phyloP scores from a whole-genome alignment of 345 rosid species.

The Capsella bursapastoris region DNA sequence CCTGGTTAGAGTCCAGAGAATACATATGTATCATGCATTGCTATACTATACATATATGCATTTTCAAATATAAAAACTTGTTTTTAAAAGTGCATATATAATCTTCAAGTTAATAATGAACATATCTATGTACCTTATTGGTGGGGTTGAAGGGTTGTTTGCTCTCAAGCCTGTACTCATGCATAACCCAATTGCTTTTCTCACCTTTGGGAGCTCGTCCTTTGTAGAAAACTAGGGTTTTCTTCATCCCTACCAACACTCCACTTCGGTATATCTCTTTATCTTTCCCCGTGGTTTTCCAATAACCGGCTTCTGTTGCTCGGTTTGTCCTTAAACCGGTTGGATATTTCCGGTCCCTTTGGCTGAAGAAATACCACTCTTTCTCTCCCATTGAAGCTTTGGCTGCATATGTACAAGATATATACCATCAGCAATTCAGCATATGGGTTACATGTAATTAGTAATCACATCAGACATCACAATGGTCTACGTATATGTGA shows the following conservation, averaged over 20 bases:
- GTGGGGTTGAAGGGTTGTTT: constrained; percentile 65
- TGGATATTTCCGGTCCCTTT: constrained; percentile 91
- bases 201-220: constrained; percentile 97
- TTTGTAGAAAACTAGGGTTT: constrained; percentile 91
- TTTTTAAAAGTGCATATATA: not conserved
- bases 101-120: not conserved
- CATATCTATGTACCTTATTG: constrained; percentile 53
- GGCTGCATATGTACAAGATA: constrained; percentile 45
- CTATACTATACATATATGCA: no score
- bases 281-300: constrained; percentile 97
- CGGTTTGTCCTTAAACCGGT: constrained; percentile 95
- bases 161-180: constrained; percentile 84
- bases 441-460: not conserved
- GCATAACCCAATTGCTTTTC: constrained; percentile 99
- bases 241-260: constrained; percentile 88
- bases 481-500: constrained; percentile 4
- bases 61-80: no score
- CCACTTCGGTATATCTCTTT: constrained; percentile 73
- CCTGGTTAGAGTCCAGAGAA: not conserved
- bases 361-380: constrained; percentile 92
- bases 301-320: constrained; percentile 93
- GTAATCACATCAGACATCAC: constrained; percentile 11
- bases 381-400: constrained; percentile 99
- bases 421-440: not conserved
- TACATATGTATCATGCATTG: no score